Conservation (phyloP, 805 yeast genomes). For the Zygoascus biomembranicola region DNA sequence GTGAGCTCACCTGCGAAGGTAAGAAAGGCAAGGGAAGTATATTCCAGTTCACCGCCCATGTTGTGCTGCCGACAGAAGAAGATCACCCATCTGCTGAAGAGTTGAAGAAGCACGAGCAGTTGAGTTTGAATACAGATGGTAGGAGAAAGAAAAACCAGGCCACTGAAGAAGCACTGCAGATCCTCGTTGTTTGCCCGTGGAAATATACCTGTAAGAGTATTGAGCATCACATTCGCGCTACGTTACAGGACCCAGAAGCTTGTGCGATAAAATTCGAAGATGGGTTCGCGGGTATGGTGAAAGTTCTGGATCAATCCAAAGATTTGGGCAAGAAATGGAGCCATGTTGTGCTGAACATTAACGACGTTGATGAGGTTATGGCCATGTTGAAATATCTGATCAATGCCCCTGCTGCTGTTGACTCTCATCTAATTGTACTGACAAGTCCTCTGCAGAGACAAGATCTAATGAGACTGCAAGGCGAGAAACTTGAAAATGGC, state of each 20-base stretch:
- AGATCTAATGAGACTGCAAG: slow-evolving; percentile 6
- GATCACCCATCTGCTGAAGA: slow-evolving; percentile 19
- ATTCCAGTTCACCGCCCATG: slow-evolving; percentile 23
- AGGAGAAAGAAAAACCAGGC: neutral
- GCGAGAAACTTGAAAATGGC: neutral
- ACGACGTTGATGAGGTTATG: slow-evolving; percentile 15
- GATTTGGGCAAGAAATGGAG: slow-evolving; percentile 16
- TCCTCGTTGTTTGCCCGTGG: slow-evolving; percentile 24
- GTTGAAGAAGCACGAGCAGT: slow-evolving; percentile 7
- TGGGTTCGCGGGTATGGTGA: slow-evolving; percentile 2
- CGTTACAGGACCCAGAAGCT: slow-evolving; percentile 16
- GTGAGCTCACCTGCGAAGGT: slow-evolving; percentile 24
- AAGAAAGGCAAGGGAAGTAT: slow-evolving; percentile 25
- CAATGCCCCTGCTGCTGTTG: neutral
- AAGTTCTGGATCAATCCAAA: neutral
- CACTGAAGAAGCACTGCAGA: slow-evolving; percentile 7
- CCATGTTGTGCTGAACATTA: slow-evolving; percentile 23
- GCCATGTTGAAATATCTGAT: slow-evolving; percentile 8
- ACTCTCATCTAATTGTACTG: slow-evolving; percentile 8
- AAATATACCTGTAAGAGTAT: slow-evolving; percentile 21
- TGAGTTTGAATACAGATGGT: neutral
- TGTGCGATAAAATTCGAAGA: slow-evolving; percentile 13
- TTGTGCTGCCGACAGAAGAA: slow-evolving; percentile 21
- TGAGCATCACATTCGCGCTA: slow-evolving; percentile 22
- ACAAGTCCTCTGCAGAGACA: slow-evolving; percentile 18